These are phyloP conservation scores for Solanum appendiculatum DNA, from an alignment of 257 asterid species.

Conservation along the genomic window DNA sequence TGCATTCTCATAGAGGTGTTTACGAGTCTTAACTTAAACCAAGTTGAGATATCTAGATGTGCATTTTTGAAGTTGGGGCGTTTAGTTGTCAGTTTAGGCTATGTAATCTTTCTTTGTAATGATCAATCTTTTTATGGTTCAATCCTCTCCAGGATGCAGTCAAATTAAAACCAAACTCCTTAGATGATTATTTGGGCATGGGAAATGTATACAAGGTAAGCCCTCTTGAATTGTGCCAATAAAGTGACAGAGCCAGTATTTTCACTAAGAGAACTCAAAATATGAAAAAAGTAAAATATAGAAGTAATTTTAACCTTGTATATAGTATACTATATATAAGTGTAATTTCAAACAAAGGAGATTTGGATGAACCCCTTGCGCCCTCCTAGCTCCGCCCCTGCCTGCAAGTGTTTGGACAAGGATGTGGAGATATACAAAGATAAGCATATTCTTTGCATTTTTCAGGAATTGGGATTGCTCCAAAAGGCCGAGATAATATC, in stretches of 20 bases:
- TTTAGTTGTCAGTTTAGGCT: background rate
- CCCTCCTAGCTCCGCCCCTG: no score
- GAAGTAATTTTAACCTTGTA: background rate
- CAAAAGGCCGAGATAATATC: no score
- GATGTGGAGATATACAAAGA: conserved; percentile 29
- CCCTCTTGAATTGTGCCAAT: conserved; percentile 29
- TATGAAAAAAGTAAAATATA: background rate
- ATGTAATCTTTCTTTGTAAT: no score
- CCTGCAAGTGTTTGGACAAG: no score
- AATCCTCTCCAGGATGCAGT: conserved; percentile 66
- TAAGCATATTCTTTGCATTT: conserved; percentile 37
- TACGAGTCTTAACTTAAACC: background rate
- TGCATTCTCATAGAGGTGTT: background rate
- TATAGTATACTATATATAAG: background rate
- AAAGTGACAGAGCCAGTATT: background rate
- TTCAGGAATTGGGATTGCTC: conserved; percentile 87
- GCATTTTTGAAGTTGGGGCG: background rate
- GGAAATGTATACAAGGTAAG: conserved; percentile 96
- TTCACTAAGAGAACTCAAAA: background rate
- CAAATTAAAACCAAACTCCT: conserved; percentile 79
- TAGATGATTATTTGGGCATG: conserved; percentile 77
- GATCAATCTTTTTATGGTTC: background rate
- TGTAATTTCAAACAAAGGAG: background rate
- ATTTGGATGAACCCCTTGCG: no score
- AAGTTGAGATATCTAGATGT: no score